phyloP scores from a whole-genome alignment of 2,329 filamentous ascomycete species.

The Coniochaeta sp. region DNA sequence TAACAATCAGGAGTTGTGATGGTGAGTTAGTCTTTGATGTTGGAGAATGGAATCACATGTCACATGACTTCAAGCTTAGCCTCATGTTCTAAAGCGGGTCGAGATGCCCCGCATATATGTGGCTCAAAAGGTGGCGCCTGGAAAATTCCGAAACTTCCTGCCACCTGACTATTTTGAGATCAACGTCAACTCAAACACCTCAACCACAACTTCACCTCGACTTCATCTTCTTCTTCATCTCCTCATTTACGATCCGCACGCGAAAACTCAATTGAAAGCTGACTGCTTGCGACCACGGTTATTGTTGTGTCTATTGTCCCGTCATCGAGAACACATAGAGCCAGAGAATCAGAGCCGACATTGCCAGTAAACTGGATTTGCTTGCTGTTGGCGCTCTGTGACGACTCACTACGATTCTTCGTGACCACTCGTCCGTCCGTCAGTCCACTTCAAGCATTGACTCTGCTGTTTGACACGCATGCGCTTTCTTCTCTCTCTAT shows the following conservation, averaged over 20 bases:
- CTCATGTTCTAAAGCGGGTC: too few species aligned
- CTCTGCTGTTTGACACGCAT: background rate
- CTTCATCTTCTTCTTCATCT: background rate
- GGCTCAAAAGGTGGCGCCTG: background rate
- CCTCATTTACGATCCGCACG: background rate
- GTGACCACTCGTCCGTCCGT: background rate
- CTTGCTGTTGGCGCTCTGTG: background rate
- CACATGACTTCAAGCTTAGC: too few species aligned
- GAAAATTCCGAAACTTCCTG: background rate
- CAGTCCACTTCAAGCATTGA: too few species aligned
- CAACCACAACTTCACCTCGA: background rate
- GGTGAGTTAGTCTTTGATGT: too few species aligned
- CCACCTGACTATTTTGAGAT: background rate
- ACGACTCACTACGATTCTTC: background rate
- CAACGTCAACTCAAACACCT: background rate
- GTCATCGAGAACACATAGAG: background rate
- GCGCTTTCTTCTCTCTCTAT: background rate
- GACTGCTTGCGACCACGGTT: background rate
- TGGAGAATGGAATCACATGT: too few species aligned
- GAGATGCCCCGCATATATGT: background rate
- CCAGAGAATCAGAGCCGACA: background rate
- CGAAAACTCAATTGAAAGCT: background rate
- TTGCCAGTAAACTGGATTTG: background rate
- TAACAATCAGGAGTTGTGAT: too few species aligned
- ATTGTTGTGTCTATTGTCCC: too few species aligned